Evolutionary conservation across 1,284 basidiomycete species (phyloP).

Genomic region (Vanrija humicola): DNA sequence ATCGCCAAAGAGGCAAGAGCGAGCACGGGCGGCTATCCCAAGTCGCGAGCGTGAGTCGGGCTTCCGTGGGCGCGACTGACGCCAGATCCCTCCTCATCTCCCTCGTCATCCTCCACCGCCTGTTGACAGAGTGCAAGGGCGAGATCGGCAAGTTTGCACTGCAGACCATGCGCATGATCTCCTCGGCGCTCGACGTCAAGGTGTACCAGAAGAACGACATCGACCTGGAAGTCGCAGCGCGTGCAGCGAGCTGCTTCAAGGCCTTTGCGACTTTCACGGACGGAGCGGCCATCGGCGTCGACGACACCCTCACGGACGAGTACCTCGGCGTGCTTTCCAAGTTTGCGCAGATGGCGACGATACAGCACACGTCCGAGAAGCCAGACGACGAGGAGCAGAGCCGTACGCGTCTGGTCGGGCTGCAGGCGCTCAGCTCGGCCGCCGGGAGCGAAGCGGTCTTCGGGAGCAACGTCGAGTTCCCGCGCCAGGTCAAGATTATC

Average conservation of each 20-base stretch:
- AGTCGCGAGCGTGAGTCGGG: constrained; percentile 69
- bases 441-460: constrained; percentile 82
- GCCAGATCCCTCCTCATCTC: constrained; percentile 77
- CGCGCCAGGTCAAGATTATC: constrained; percentile 66
- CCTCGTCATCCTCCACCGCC: constrained; percentile 73
- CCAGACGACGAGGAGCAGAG: constrained; percentile 32
- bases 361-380: constrained; percentile 54
- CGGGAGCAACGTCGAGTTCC: constrained; percentile 69
- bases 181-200: constrained; percentile 57
- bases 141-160: constrained; percentile 79
- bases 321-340: constrained; percentile 67
- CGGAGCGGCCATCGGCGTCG: constrained; percentile 72
- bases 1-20: constrained; percentile 65
- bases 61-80: not conserved
- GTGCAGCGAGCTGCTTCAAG: constrained; percentile 78
- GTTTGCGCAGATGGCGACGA: constrained; percentile 60
- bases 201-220: constrained; percentile 53
- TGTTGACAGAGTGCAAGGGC: constrained; percentile 84
- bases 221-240: constrained; percentile 80
- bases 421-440: constrained; percentile 76
- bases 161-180: constrained; percentile 70
- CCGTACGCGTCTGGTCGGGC: constrained; percentile 78
- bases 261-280: constrained; percentile 91
- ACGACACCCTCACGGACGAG: constrained; percentile 63
- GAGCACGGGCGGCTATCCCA: constrained; percentile 66